Evolutionary conservation across 768 basidiomycete species (phyloP).

Genomic region (Termitomyces sp.): DNA sequence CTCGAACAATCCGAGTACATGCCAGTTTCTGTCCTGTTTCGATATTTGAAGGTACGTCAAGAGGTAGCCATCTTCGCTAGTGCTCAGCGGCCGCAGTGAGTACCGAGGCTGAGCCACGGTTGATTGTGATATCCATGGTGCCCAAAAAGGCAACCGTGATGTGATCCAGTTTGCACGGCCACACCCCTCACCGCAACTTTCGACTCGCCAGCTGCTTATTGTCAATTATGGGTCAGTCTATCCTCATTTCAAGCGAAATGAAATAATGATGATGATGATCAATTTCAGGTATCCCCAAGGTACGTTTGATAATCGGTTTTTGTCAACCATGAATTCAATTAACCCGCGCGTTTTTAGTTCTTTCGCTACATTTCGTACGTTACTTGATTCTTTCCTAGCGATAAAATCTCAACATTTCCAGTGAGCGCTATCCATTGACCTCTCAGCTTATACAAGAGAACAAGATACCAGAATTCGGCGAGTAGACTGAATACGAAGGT

Average conservation of each 20-base stretch:
- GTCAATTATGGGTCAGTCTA: constrained; percentile 17
- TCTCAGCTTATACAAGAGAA: constrained; percentile 98
- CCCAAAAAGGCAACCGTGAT: constrained; percentile 17
- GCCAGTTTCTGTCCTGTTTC: background rate
- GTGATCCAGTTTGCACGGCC: constrained; percentile 6
- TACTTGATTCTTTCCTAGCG: background rate
- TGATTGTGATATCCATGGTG: too few species aligned
- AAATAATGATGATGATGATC: background rate
- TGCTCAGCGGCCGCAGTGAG: too few species aligned
- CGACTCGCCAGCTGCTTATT: constrained; percentile 1
- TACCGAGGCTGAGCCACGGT: too few species aligned
- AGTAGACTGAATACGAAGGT: constrained; percentile 14
- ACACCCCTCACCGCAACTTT: constrained; percentile 7
- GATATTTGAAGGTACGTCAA: background rate
- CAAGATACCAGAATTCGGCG: constrained; percentile 98
- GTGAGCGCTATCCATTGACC: constrained; percentile 96
- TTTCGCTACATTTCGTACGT: constrained; percentile 94
- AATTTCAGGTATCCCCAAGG: constrained; percentile 60
- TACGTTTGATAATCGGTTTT: constrained; percentile 23
- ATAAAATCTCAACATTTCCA: constrained; percentile 26
- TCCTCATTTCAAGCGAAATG: background rate
- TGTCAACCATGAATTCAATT: constrained; percentile 1
- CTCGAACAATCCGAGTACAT: background rate
- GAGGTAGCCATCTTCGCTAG: background rate
- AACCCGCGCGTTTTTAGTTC: constrained; percentile 55